phyloP scores from a whole-genome alignment of 2,329 filamentous ascomycete species.

The Parascedosporium putredinis region DNA sequence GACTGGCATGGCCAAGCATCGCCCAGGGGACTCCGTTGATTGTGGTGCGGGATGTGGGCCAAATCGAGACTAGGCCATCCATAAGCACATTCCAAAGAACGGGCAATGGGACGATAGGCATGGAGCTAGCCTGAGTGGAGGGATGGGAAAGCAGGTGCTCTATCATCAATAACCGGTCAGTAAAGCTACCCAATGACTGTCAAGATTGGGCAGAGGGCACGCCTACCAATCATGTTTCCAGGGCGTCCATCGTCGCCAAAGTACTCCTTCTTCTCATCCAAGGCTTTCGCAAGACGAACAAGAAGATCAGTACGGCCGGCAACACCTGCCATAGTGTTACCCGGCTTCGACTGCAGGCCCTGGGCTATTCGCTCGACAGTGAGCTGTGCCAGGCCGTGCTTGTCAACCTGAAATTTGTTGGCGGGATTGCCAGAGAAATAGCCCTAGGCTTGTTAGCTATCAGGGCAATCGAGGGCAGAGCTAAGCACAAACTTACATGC shows the following conservation, averaged over 20 bases:
- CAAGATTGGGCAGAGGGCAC: background rate
- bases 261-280: slow-evolving; percentile 65
- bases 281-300: slow-evolving; percentile 61
- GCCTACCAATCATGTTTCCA: slow-evolving; percentile 83
- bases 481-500: slow-evolving; percentile 29
- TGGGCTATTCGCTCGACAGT: slow-evolving; percentile 65
- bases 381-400: slow-evolving; percentile 62
- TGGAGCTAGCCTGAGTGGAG: slow-evolving; percentile 77
- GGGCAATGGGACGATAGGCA: slow-evolving; percentile 75
- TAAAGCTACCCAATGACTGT: background rate
- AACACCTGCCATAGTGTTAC: slow-evolving; percentile 74
- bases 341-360: slow-evolving; percentile 73
- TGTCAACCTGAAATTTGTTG: slow-evolving; percentile 86
- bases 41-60: slow-evolving; percentile 76
- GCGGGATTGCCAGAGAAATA: slow-evolving; percentile 72
- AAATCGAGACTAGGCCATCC: slow-evolving; percentile 76
- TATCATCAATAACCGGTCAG: slow-evolving; percentile 29
- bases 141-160: slow-evolving; percentile 91
- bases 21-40: slow-evolving; percentile 82
- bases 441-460: slow-evolving; percentile 37
- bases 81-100: slow-evolving; percentile 88
- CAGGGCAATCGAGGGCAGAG: background rate
- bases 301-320: slow-evolving; percentile 76
- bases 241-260: slow-evolving; percentile 79
- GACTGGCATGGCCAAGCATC: slow-evolving; percentile 88